Percentiles rank a stretch among this genome's conserved stretches.
Evolutionary conservation across 2,329 filamentous ascomycete genomes (phyloP).

Genomic region (Plenodomus lindquistii): DNA sequence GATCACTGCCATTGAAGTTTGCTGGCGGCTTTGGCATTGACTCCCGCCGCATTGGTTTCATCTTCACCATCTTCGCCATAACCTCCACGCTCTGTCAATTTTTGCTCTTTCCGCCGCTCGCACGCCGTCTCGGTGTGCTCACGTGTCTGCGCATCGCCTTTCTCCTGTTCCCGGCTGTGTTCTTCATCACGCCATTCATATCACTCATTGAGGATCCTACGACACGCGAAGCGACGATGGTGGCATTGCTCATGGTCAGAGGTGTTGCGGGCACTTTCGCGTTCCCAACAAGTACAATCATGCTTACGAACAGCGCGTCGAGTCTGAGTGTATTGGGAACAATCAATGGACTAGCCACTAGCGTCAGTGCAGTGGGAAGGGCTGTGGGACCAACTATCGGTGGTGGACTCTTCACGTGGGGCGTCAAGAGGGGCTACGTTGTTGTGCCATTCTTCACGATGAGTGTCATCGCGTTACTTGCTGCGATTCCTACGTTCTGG

Average conservation of each 20-base stretch:
- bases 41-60: conserved; percentile 76
- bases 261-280: conserved; percentile 77
- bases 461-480: conserved; percentile 64
- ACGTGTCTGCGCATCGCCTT: conserved; percentile 71
- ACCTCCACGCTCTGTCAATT: conserved; percentile 84
- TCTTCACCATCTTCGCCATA: conserved; percentile 83
- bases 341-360: conserved; percentile 87
- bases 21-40: conserved; percentile 76
- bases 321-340: conserved; percentile 81
- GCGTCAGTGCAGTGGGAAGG: conserved; percentile 77
- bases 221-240: conserved; percentile 63
- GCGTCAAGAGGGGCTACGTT: conserved; percentile 74
- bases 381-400: conserved; percentile 76
- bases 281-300: conserved; percentile 86
- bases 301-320: conserved; percentile 83
- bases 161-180: conserved; percentile 72
- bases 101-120: conserved; percentile 77
- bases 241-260: conserved; percentile 72
- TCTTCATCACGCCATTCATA: conserved; percentile 80
- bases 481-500: conserved; percentile 73
- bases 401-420: conserved; percentile 74
- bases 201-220: conserved; percentile 60
- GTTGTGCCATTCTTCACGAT: conserved; percentile 82
- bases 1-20: conserved; percentile 77
- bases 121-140: conserved; percentile 73